Base-by-base conservation (phyloP, 1,284 basidiomycete species). In the Cerrena zonata region DNA sequence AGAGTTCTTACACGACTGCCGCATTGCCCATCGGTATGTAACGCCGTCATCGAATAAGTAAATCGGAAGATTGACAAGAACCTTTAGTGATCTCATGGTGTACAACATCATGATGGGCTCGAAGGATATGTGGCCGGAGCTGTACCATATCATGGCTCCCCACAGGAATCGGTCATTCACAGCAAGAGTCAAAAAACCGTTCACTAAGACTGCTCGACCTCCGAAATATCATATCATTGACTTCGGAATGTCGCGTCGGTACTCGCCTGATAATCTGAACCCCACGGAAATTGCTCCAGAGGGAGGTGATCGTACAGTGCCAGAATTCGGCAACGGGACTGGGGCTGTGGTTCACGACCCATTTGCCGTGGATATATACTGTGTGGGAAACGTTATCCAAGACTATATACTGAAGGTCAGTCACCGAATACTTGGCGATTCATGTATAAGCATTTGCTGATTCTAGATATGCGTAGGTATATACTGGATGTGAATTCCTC, bases 31-130 rank as follows among this genome's bases (percentile, higher is more conserved):
- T 39, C n/a, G 46, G 46, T 48, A 18, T 12, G 46, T 12, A 7
- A 38, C 18, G 24, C 44, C 61, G 7, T 51, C 49, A 1, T 53
- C 53, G 0, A 36, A 40, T 5, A 62, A 61, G 23, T 60, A 61
- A 24, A 57, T 53, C 19, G 4, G 56, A 59, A 2, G 58, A 26
- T 5, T 23, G 11, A 22, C 7, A 3, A 19, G 15, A 5, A 27
- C 36, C n/a, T n/a, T n/a, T n/a, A 48, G 46, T 3, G 46, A 48
- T 48, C 21, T 27, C 23, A 38, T 64, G 27, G 13, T 21, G 3
- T 39, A 57, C 13, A 72, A 73, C 48, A 60, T 72, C 26, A 66
- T 73, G 67, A 60, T 70, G 49, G 70, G 71, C 45, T 59, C 66
- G 0, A 45, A 41, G 15, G 42, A 53, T 18, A 52, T 68, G 37